Conservation (phyloP, 1,284 basidiomycete species). For the Ceratobasidium sp. region DNA sequence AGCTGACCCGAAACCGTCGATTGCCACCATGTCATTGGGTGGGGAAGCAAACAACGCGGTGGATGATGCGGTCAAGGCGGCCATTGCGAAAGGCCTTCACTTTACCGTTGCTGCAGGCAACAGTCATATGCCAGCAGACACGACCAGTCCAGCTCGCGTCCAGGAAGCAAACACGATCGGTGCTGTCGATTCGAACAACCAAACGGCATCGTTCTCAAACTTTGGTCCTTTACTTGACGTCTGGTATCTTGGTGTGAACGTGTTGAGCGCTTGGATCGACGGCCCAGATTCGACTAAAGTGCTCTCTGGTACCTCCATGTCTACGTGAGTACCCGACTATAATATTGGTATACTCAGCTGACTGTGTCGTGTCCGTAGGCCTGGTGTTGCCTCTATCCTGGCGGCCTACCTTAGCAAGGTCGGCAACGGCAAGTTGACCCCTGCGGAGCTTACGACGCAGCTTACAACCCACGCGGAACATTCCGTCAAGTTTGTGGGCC, state of each 20-base stretch:
- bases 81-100: conserved; percentile 80
- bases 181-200: conserved; percentile 4
- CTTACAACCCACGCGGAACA: too few species aligned
- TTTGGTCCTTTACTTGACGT: conserved; percentile 59
- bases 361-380: not conserved
- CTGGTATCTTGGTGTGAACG: conserved; percentile 69
- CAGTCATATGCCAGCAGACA: conserved; percentile 65
- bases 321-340: conserved; percentile 50
- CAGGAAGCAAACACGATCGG: conserved; percentile 13
- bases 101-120: conserved; percentile 94
- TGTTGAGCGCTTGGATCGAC: conserved; percentile 80
- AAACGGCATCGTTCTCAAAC: conserved; percentile 82
- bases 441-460: too few species aligned
- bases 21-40: conserved; percentile 46
- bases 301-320: conserved; percentile 80
- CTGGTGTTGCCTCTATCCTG: conserved; percentile 19
- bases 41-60: conserved; percentile 17
- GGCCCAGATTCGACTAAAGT: conserved; percentile 70
- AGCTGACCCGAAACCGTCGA: not conserved
- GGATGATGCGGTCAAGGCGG: conserved; percentile 32
- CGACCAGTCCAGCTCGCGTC: conserved; percentile 11
- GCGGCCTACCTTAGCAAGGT: not conserved
- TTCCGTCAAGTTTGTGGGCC: too few species aligned
- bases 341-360: not conserved
- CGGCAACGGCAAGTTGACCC: too few species aligned